These are phyloP conservation scores for Yarrowia alimentaria DNA, from an alignment of 805 yeast species.

Conservation along the genomic window DNA sequence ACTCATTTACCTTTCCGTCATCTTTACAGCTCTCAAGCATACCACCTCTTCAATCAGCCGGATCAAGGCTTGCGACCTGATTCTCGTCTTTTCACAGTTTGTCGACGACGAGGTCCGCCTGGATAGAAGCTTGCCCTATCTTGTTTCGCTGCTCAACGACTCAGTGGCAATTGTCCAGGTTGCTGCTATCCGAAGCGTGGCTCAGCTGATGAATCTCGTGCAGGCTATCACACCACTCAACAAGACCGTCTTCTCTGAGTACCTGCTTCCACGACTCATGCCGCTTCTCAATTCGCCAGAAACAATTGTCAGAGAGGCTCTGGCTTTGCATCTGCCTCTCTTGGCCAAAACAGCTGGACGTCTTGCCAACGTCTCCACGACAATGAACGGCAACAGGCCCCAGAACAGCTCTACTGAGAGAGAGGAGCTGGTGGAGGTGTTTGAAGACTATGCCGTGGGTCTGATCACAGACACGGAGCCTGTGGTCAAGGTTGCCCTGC, in stretches of 20 bases:
- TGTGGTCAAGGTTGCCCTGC: conserved; percentile 64
- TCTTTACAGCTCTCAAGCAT: conserved; percentile 60
- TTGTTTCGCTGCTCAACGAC: conserved; percentile 72
- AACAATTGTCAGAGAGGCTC: conserved; percentile 56
- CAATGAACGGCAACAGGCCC: conserved; percentile 1
- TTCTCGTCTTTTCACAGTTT: conserved; percentile 71
- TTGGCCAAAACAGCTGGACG: conserved; percentile 63
- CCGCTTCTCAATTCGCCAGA: conserved; percentile 44
- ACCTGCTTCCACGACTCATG: conserved; percentile 67
- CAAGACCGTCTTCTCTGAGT: conserved; percentile 74
- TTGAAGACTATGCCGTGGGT: conserved; percentile 64
- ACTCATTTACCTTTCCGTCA: conserved; percentile 47
- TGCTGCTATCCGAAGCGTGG: conserved; percentile 59
- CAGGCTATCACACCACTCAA: conserved; percentile 70
- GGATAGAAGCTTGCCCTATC: conserved; percentile 80
- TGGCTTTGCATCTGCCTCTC: conserved; percentile 72
- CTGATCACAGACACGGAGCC: conserved; percentile 69
- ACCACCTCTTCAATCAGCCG: conserved; percentile 60
- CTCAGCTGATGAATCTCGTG: conserved; percentile 66
- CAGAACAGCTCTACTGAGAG: conserved; percentile 40
- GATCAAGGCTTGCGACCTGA: conserved; percentile 69
- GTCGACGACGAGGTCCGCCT: conserved; percentile 79
- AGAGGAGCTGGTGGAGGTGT: conserved; percentile 43
- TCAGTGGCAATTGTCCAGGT: conserved; percentile 62
- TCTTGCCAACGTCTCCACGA: conserved; percentile 54